Percentiles rank a stretch among this genome's conserved stretches.
These are phyloP conservation scores for Macrophomina pseudophaseolina DNA, from an alignment of 2,329 filamentous ascomycete species.

Conservation along the genomic window DNA sequence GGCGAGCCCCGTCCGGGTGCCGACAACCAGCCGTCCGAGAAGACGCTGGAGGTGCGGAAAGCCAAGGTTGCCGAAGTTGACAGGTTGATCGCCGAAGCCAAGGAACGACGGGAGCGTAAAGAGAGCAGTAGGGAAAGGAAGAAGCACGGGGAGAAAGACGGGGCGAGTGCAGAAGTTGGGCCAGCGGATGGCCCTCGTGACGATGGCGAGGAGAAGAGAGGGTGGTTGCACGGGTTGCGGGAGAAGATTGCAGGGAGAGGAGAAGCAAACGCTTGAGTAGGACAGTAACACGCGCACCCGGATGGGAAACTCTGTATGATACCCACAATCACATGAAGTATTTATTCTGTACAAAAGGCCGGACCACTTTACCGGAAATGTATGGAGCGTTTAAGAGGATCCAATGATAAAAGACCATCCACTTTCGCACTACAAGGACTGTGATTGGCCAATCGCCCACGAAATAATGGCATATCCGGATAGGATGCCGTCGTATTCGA, in stretches of 20 bases:
- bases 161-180: background rate
- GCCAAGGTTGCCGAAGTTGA: background rate
- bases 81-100: background rate
- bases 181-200: background rate
- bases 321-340: background rate
- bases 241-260: background rate
- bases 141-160: background rate
- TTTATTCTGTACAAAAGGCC: background rate
- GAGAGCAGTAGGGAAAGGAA: background rate
- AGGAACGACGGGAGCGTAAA: background rate
- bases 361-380: too few species aligned
- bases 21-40: background rate
- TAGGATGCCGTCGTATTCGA: too few species aligned
- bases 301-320: too few species aligned
- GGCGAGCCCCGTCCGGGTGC: background rate
- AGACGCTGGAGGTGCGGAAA: background rate
- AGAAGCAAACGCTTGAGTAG: background rate
- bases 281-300: too few species aligned
- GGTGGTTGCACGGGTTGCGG: background rate
- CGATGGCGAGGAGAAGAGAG: background rate
- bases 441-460: too few species aligned
- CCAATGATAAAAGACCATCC: too few species aligned
- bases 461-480: too few species aligned
- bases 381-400: too few species aligned
- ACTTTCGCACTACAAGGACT: too few species aligned